These are phyloP conservation scores for Fusarium stilboides DNA, from an alignment of 2,329 filamentous ascomycete genomes.

Conservation along the genomic window DNA sequence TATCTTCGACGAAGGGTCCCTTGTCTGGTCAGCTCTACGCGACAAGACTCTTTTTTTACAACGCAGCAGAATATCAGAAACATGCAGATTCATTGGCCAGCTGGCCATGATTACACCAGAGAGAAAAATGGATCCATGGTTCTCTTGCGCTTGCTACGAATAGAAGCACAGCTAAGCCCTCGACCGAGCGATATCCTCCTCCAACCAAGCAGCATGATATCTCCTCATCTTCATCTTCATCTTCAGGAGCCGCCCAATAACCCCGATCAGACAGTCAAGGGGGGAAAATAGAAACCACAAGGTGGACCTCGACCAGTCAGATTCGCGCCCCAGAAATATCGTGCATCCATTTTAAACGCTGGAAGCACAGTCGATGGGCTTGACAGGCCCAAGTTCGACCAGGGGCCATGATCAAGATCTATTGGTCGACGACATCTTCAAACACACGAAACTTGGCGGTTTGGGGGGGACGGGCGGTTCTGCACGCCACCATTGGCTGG, in stretches of 20 bases:
- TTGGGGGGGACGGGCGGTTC: conserved; percentile 16
- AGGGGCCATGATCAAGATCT: conserved; percentile 8
- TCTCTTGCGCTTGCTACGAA: conserved; percentile 31
- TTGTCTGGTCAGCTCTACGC: conserved; percentile 3
- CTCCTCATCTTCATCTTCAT: conserved; percentile 5
- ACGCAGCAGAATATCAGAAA: conserved; percentile 17
- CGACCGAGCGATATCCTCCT: conserved; percentile 5
- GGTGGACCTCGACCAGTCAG: conserved; percentile 11
- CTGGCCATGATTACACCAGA: conserved; percentile 7
- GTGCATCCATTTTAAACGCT: conserved; percentile 33
- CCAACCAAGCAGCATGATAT: conserved; percentile 34
- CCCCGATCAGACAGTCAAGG: conserved; percentile 3
- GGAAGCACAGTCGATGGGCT: conserved; percentile 5
- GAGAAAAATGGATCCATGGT: conserved; percentile 1
- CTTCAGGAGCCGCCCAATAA: conserved; percentile 15
- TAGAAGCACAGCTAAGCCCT: conserved; percentile 34
- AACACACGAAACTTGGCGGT: conserved; percentile 32
- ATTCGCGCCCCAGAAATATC: conserved; percentile 1
- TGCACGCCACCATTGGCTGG: conserved; percentile 31
- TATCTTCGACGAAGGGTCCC: background rate
- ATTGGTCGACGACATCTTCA: conserved; percentile 30
- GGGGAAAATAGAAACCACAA: conserved; percentile 19
- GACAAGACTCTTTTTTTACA: conserved; percentile 1
- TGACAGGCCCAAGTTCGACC: conserved; percentile 12
- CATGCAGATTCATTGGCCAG: conserved; percentile 32